phyloP scores from a whole-genome alignment of 768 basidiomycete species.

The Tulasnella sp. region DNA sequence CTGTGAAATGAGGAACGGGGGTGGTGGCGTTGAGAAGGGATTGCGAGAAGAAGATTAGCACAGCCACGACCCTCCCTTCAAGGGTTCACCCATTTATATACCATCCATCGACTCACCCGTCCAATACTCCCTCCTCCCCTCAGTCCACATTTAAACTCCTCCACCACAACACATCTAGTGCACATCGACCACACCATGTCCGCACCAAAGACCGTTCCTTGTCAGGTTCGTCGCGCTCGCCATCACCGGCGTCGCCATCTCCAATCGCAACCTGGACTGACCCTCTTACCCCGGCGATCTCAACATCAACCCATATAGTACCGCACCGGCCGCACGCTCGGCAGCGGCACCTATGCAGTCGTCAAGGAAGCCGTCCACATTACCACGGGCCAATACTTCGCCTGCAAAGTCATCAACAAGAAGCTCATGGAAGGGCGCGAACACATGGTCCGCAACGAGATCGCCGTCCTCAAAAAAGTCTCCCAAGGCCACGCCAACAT shows the following conservation, averaged over 20 bases:
- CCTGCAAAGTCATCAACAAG: slow-evolving; percentile 99
- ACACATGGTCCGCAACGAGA: slow-evolving; percentile 98
- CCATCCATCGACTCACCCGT: background rate
- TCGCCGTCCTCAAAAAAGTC: slow-evolving; percentile 84
- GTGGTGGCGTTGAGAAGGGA: background rate
- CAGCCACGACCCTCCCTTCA: background rate
- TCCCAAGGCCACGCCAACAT: slow-evolving; percentile 85
- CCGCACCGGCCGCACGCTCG: slow-evolving; percentile 76
- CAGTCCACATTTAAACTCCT: background rate
- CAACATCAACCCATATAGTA: slow-evolving; percentile 37
- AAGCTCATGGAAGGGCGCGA: slow-evolving; percentile 97
- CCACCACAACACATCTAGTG: background rate
- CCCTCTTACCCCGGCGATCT: background rate
- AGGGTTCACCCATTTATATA: background rate
- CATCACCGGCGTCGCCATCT: background rate
- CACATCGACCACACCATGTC: slow-evolving; percentile 1
- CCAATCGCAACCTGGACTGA: background rate
- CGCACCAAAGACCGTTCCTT: slow-evolving; percentile 32
- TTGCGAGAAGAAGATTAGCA: background rate
- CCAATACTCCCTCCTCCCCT: background rate
- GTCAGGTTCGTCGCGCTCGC: slow-evolving; percentile 29
- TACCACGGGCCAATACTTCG: slow-evolving; percentile 87
- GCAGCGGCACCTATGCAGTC: slow-evolving; percentile 90
- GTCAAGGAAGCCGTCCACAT: slow-evolving; percentile 94
- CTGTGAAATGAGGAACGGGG: background rate